Percentiles rank a stretch among this genome's conserved stretches.
phyloP scores from a whole-genome alignment of 1,284 basidiomycete genomes.

The Inonotus obliquus region DNA sequence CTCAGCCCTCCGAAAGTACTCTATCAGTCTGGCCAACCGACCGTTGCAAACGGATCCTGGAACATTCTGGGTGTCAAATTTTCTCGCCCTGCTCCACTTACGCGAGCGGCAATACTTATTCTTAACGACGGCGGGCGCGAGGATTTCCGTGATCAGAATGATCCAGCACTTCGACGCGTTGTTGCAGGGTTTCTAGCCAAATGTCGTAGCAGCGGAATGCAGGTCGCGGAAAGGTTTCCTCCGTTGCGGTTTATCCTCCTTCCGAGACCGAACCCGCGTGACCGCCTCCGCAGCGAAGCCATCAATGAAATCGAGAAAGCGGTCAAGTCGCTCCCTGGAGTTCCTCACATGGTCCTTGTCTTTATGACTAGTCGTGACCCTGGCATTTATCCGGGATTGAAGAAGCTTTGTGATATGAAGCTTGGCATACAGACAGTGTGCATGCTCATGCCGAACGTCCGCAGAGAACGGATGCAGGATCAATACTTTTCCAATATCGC shows the following conservation, averaged over 20 bases:
- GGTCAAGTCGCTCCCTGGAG: constrained; percentile 6
- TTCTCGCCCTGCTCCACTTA: constrained; percentile 1
- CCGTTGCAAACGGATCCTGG: constrained; percentile 55
- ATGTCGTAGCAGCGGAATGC: constrained; percentile 12
- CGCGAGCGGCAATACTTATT: constrained; percentile 4
- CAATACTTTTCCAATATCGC: constrained; percentile 77
- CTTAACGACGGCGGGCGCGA: constrained; percentile 6
- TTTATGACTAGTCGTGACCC: constrained; percentile 11
- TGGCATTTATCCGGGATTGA: constrained; percentile 28
- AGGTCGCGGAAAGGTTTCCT: constrained; percentile 42
- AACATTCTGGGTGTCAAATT: constrained; percentile 49
- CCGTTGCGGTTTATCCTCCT: constrained; percentile 58
- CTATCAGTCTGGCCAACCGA: constrained; percentile 35
- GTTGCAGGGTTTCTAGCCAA: constrained; percentile 9
- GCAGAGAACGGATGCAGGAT: constrained; percentile 50
- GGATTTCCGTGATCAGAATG: constrained; percentile 35
- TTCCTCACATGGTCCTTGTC: constrained; percentile 8
- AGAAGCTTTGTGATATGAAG: constrained; percentile 39
- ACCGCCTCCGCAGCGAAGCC: constrained; percentile 4
- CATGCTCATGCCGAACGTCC: constrained; percentile 25
- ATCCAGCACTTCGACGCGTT: constrained; percentile 40
- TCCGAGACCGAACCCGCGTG: constrained; percentile 36
- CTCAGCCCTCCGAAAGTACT: constrained; percentile 51
- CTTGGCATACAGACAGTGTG: constrained; percentile 31
- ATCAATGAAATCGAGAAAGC: constrained; percentile 6